Base-by-base conservation (phyloP, 2,329 filamentous ascomycete genomes). In the Ophiocordyceps polyrhachis-furcata region DNA sequence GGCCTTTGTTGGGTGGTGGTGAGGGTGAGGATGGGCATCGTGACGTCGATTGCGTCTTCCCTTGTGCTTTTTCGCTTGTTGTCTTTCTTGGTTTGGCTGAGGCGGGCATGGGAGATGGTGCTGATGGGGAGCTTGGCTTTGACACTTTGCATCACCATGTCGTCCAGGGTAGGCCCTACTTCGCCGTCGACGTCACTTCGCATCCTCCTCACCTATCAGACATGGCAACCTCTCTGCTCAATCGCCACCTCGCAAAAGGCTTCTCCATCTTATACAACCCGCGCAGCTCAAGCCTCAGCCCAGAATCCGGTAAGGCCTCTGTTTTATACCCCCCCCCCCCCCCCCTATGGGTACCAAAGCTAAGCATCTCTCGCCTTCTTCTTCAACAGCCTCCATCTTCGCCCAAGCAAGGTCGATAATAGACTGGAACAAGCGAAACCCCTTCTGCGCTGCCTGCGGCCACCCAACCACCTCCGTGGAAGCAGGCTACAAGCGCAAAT, bases 381-480 rank as follows among this genome's bases (percentile, higher is more conserved):
- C n/a, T n/a, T n/a, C n/a, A 25, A 15, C 49, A 91, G 91, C 88
- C 47, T 86, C 88, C 43, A 83, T 94, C 41, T 94, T 87, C 53
- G 89, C 86, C 14, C 85, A 94, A 62, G 84, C 87, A 8, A 79
- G 89, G 45, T 83, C 87, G 41, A 70, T 95, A 23, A 69, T 93
- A 32, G 91, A 96, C 66, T 98, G 91, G 91, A 96, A 98, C 64
- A 71, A 71, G 23, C 82, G 89, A 44, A 94, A 93, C 63, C 83
- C 81, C 28, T 98, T 86, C 69, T 98, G 91, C 61, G 87, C 79
- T 29, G 81, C 81, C 46, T 98, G 91, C 62, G 89, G 91, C 31
- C 74, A 83, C 55, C 77, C 74, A 21, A 96, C 87, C 0, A 67
- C 95, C 48, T 82, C 81, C 17, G 69, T 84, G 23, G 81, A 88